Base-by-base conservation (phyloP, 352 stramenopile species). In the Pseudoperonospora humuli region DNA sequence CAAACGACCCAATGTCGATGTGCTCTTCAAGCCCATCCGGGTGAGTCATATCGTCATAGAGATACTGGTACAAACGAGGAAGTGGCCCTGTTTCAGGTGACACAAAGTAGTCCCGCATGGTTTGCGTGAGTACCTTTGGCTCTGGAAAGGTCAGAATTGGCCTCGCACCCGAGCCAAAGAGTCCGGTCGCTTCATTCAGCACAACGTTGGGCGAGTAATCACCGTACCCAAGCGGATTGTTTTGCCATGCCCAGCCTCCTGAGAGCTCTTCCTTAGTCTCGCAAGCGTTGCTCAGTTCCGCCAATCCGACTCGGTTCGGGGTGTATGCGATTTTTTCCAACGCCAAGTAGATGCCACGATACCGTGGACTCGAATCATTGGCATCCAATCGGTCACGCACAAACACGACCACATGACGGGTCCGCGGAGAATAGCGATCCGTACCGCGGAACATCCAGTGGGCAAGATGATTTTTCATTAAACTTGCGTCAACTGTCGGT, bases 241-340 rank as follows among this genome's bases (percentile, higher is more conserved):
- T 79, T 41, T 80, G 67, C 73, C 73, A 85, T 7, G 70, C 73
- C 73, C 73, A 85, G 23, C 73, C 73, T 35, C 73, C 73, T 8
- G 56, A 76, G 0, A 82, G 27, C 7, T 77, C 63, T 24, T 75
- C 50, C 1, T 64, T 40, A 2, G 48, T 51, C 20, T 55, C 33
- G 19, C 67, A 79, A 13, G 48, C 39, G 9, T 40, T 53, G 39
- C 60, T 61, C 7, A 80, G 20, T 14, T 51, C 21, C 26, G 67
- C 48, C 7, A 83, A 27, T 26, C 57, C 59, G 0, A 82, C 72
- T 21, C 72, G 72, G 39, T 78, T 79, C 11, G 64, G 61, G 5
- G 66, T 75, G 25, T 82, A 84, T 24, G 61, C 52, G 13, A 82
- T 72, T 37, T 78, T 82, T 48, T 84, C 72, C 20, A 84, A 43